A percentile compares a stretch with the other conserved stretches of the same genome.
Evolutionary conservation across 306 rosid genomes (phyloP).

Genomic region (Adenanthera pavonina): DNA sequence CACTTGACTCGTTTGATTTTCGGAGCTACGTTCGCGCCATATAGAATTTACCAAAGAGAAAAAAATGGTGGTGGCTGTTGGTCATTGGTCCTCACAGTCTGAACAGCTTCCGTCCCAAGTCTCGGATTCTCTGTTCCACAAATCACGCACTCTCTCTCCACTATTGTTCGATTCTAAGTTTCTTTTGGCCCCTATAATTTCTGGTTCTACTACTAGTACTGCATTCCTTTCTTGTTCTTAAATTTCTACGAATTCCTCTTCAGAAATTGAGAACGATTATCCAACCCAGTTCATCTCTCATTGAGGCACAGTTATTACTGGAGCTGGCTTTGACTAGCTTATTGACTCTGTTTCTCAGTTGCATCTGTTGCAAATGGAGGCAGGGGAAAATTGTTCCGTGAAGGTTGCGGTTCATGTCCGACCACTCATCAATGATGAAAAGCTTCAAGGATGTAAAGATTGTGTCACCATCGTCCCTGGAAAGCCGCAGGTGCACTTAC

Average conservation of each 20-base stretch:
- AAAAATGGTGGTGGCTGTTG: conserved; percentile 40
- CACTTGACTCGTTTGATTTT: too few species aligned
- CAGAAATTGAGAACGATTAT: conserved; percentile 17
- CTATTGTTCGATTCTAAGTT: not conserved
- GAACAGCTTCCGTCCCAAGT: too few species aligned
- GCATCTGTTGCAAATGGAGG: conserved; percentile 62
- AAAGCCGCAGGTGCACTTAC: conserved; percentile 88
- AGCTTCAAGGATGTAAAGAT: conserved; percentile 95
- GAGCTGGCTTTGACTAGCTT: not conserved
- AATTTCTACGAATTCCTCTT: not conserved
- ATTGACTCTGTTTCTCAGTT: conserved; percentile 7
- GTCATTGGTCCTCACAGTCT: conserved; percentile 4
- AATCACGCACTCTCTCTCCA: conserved; percentile 21
- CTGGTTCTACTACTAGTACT: conserved; percentile 1
- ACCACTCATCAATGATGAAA: conserved; percentile 92
- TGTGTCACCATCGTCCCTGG: conserved; percentile 86
- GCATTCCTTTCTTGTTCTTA: conserved; percentile 1
- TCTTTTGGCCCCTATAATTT: conserved; percentile 22
- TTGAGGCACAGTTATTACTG: not conserved
- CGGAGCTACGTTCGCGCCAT: too few species aligned
- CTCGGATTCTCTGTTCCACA: not conserved
- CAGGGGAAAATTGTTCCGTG: conserved; percentile 88
- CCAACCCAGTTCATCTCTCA: not conserved
- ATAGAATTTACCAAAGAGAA: too few species aligned
- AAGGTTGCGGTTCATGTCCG: conserved; percentile 96